Conservation (phyloP, 176 grass and related monocot genomes). For the Bothriochloa decipiens region DNA sequence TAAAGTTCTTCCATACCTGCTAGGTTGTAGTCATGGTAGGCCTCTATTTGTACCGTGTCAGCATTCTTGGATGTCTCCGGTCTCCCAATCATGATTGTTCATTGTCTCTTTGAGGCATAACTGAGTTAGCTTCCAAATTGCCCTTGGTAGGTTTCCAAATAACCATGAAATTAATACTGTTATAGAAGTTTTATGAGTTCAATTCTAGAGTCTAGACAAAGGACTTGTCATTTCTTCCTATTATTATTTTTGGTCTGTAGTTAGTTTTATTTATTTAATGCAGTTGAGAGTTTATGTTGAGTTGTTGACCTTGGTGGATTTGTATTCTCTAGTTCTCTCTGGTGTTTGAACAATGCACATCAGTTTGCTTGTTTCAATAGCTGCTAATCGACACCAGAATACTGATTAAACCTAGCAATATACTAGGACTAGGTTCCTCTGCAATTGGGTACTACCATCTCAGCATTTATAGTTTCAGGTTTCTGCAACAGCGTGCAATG, state of each 20-base stretch:
- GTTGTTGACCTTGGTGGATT: not conserved
- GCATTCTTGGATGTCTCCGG: not conserved
- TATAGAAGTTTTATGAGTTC: not conserved
- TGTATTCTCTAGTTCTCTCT: not conserved
- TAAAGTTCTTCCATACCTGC: slow-evolving; percentile 14
- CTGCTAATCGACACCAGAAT: not conserved
- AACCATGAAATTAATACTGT: not conserved
- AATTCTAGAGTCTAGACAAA: not conserved
- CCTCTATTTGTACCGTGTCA: not conserved
- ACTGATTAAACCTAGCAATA: slow-evolving; percentile 17
- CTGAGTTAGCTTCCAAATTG: not conserved
- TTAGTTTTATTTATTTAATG: not conserved
- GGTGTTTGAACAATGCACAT: not conserved
- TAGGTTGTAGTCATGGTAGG: not conserved
- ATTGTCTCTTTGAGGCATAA: not conserved
- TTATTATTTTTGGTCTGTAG: not conserved
- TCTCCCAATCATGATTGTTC: not conserved
- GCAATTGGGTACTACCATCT: not conserved
- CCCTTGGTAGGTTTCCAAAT: not conserved
- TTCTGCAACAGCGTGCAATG: not conserved
- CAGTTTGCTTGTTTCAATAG: not conserved
- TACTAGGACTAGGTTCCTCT: slow-evolving; percentile 12
- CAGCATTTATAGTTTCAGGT: not conserved
- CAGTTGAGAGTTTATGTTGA: slow-evolving; percentile 12
- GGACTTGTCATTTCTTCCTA: not conserved